Evolutionary conservation across 805 yeast genomes (phyloP).

Genomic region (Suhomyces sp.): DNA sequence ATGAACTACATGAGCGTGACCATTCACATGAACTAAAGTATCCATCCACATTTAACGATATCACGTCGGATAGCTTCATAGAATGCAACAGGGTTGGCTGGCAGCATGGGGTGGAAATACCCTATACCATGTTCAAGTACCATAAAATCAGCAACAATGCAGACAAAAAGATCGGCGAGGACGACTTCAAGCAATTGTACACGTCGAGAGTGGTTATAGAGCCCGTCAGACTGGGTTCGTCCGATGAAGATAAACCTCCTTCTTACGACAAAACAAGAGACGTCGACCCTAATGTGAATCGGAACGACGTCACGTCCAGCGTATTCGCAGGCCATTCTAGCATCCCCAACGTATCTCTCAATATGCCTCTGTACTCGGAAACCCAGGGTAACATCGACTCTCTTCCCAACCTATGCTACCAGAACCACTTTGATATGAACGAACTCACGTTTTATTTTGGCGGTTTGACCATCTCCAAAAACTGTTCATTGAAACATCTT

Average conservation of each 20-base stretch:
- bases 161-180: constrained; percentile 11
- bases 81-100: constrained; percentile 13
- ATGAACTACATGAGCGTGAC: no score
- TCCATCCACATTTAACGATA: no score
- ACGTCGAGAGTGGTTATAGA: constrained; percentile 23
- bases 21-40: no score
- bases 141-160: constrained; percentile 10
- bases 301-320: constrained; percentile 7
- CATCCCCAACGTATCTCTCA: constrained; percentile 23
- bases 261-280: background rate
- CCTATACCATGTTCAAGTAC: constrained; percentile 27
- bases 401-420: constrained; percentile 28
- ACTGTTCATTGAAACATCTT: constrained; percentile 17
- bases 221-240: constrained; percentile 10
- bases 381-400: constrained; percentile 7
- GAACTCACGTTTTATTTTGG: constrained; percentile 37
- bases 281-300: constrained; percentile 4
- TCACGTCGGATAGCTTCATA: no score
- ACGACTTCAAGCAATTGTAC: constrained; percentile 16
- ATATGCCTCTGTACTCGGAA: constrained; percentile 15
- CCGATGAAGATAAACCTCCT: background rate
- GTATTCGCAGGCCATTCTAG: constrained; percentile 27
- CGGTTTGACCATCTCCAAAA: constrained; percentile 24
- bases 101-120: constrained; percentile 27
- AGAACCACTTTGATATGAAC: constrained; percentile 29